Base-by-base conservation (phyloP, 306 rosid genomes). In the Cyamopsis tetragonoloba region DNA sequence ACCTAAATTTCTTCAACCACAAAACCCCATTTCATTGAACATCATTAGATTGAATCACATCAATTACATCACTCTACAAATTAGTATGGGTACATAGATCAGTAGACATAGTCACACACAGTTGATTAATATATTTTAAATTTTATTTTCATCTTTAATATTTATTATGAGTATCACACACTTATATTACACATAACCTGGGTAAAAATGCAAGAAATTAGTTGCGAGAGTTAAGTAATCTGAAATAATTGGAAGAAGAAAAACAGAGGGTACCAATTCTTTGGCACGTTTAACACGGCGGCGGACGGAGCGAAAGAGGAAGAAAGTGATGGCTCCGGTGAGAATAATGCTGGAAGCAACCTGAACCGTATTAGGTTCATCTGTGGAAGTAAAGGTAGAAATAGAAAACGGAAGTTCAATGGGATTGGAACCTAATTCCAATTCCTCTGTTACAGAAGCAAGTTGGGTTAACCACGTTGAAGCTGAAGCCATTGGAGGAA, bases 1-100 rank as follows among this genome's bases (percentile, higher is more conserved):
- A 91, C 69, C 97, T 91, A 48, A 77, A 81, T 91, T 84, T 86
- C 97, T 91, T 39, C 34, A 59, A 71, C 14, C 79, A 83, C 66
- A 57, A 73, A 69, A n/a, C n/a, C 49, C 14, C 73, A 42, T 39
- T 38, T 77, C 78, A 72, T 62, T 77, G 30, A 20, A 75, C 12
- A 47, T 43, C 18, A 50, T 15, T 30, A 60, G n/a, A 37, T 28
- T 48, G 31, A 68, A 35, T 46, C 42, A 42, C 24, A 26, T 53
- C 9, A 24, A 0, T 24, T 6, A 51, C n/a, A 23, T 51, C 35
- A 51, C 4, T 10, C 8, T 23, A 11, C 18, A 50, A 11, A 50
- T 12, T 51, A 51, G 26, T 4, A n/a, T n/a, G n/a, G n/a, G n/a
- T n/a, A n/a, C n/a, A n/a, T n/a, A n/a, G n/a, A n/a, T n/a, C n/a